Base-by-base conservation (phyloP, 495 filamentous ascomycete species). In the Xylaria cubensis region DNA sequence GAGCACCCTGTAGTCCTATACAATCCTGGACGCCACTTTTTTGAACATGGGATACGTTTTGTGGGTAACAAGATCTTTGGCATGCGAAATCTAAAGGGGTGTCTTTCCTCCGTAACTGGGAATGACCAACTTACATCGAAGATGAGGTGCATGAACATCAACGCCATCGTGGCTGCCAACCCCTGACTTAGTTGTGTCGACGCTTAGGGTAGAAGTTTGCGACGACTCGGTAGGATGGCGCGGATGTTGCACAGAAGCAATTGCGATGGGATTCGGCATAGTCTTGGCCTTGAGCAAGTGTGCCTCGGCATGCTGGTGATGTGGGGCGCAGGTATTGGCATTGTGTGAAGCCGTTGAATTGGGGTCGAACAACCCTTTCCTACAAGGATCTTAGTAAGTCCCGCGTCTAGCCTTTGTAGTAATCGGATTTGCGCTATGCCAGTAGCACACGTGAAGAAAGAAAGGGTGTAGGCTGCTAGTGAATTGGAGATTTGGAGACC, bases 131-230 rank as follows among this genome's bases (percentile, higher is more conserved):
- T 82, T 83, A 90, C 88, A 88, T 76, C 89, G 84, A 56, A 89
- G 82, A 80, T 91, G 89, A 67, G 90, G 88, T 65, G 87, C 86
- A 80, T 91, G 89, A 70, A 79, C 72, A 36, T 79, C 77, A 44
- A 73, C 53, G 36, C 76, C 74, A 46, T 69, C 75, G 44, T 74
- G 75, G 46, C 75, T 67, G 62, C 76, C 71, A n/a, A 73, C 61
- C 64, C 74, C 78, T 65, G 75, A 71, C 48, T 66, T 67, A 51
- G 73, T 77, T 55, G 77, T 73, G 59, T 79, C 77, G 72, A 77
- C 77, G 53, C 75, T 74, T 9, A 73, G 70, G 50, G 76, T 63
- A 26, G 74, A 70, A 46, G 80, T 77, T 42, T 80, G 79, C 53
- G 79, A 72, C 74, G 74, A 76, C 64, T 77, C 74, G 69, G 77